Conservation (phyloP, 176 grass and related monocot genomes). For the Zoysia japonica region DNA sequence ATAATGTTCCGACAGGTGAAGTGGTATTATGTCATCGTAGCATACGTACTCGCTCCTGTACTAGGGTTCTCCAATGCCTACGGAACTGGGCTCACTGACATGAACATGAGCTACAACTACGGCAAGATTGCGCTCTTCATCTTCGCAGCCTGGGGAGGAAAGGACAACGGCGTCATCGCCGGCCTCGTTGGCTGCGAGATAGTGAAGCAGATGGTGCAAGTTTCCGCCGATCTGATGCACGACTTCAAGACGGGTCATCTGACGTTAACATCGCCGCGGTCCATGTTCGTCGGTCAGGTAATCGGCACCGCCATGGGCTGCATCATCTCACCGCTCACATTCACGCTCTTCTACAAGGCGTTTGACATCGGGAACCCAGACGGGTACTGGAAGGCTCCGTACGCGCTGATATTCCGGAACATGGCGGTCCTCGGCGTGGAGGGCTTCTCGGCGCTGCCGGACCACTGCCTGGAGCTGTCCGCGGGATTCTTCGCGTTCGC, state of each 20-base stretch:
- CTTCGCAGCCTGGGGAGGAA: constrained; percentile 73
- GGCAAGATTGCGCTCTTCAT: constrained; percentile 83
- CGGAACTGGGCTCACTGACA: constrained; percentile 76
- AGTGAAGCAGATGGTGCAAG: constrained; percentile 70
- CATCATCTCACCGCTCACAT: constrained; percentile 63
- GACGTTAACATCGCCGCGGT: constrained; percentile 72
- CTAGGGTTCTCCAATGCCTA: constrained; percentile 94
- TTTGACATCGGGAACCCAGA: constrained; percentile 80
- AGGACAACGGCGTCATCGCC: constrained; percentile 64
- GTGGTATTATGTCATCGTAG: constrained; percentile 85
- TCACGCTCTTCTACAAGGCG: constrained; percentile 77
- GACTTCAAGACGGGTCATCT: constrained; percentile 83
- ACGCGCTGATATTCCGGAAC: constrained; percentile 78
- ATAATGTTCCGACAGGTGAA: constrained; percentile 68
- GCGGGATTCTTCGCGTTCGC: constrained; percentile 68
- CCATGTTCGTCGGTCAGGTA: constrained; percentile 69
- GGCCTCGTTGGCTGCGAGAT: constrained; percentile 72
- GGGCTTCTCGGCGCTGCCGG: constrained; percentile 73
- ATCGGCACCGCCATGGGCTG: constrained; percentile 86
- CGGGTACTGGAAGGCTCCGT: constrained; percentile 85
- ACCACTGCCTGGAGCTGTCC: constrained; percentile 65
- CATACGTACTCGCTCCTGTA: constrained; percentile 69
- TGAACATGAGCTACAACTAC: constrained; percentile 94
- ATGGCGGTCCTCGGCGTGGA: constrained; percentile 78
- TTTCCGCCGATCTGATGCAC: constrained; percentile 87